These are phyloP conservation scores for Metschnikowia proteae DNA, from an alignment of 805 yeast genomes.

Conservation along the genomic window DNA sequence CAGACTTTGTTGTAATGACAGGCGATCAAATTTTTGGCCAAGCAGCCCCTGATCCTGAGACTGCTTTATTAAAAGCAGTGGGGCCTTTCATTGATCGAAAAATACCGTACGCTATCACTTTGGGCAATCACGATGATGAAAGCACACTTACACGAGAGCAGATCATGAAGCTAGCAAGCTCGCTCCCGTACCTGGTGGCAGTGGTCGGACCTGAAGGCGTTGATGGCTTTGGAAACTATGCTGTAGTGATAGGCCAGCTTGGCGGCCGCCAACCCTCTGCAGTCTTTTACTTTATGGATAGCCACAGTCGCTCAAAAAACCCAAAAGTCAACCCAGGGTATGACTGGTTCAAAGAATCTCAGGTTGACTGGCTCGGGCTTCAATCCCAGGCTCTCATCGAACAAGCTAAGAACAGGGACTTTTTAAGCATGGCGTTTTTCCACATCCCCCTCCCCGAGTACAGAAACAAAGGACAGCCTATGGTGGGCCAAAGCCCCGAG, in stretches of 20 bases:
- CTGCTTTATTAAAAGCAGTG: constrained; percentile 74
- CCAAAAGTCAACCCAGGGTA: constrained; percentile 75
- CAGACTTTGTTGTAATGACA: constrained; percentile 80
- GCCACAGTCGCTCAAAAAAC: constrained; percentile 68
- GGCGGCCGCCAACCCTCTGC: constrained; percentile 39
- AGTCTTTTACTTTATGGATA: constrained; percentile 73
- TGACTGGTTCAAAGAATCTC: constrained; percentile 77
- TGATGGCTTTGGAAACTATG: constrained; percentile 83
- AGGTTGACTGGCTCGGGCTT: constrained; percentile 53
- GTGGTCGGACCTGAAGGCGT: constrained; percentile 60
- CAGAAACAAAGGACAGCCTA: constrained; percentile 42
- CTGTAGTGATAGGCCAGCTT: constrained; percentile 43
- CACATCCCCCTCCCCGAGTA: constrained; percentile 94
- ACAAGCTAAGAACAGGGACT: constrained; percentile 26
- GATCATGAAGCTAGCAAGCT: constrained; percentile 52
- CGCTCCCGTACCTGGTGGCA: constrained; percentile 68
- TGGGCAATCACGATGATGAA: constrained; percentile 91
- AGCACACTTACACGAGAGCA: constrained; percentile 61
- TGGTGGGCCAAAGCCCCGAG: constrained; percentile 68
- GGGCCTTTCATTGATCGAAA: constrained; percentile 60
- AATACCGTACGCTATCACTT: constrained; percentile 79
- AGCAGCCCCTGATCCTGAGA: constrained; percentile 72
- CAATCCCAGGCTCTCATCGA: constrained; percentile 22
- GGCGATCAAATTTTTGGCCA: constrained; percentile 93
- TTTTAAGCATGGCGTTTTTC: constrained; percentile 82